Evolutionary conservation across 108 stramenopile species (phyloP), one percentile per base, ranked within the genome.

Genomic region (Licmophora abbreviata): DNA sequence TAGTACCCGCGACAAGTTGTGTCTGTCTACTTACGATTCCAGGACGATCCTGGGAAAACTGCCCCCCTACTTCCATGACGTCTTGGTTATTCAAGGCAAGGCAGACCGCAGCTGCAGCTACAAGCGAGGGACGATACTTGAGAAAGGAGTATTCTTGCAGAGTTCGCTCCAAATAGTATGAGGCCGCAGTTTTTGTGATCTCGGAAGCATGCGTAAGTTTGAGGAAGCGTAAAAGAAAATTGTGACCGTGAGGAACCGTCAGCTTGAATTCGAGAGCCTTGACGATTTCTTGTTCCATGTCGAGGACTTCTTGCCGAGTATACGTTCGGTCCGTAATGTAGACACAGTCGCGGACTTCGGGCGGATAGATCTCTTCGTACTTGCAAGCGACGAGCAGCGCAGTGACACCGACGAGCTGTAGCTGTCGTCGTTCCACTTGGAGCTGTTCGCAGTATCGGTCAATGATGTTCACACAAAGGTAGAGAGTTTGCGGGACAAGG

Each of bases 291-390:
- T 88, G 69, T 67, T 99, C 98, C 98, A 97, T 98, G 35, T 93
- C 91, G 24, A 98, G 73, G 20, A 88, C 76, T 31, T 92, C 84
- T 11, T 93, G 58, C 54, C 73, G 66, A 25, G 83, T 93, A 73
- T 98, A 99, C 21, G 96, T 96, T 36, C 77, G 57, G 66, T 97
- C 95, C 18, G 93, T 94, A 58, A 98, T 95, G 77, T 93, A 98
- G 20, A 99, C 97, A 27, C 95, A 89, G 49, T 99, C 99, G 29
- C 78, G 68, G 38, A 94, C 69, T 67, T 97, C 93, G 8, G 96
- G 97, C 8, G 99, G 95, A 69, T 97, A 97, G 55, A 98, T 96
- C 74, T 99, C 99, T 68, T 99, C 99, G 69, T 98, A 98, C 73
- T 99, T 99, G 51, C 89, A 91, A 23, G 97, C 96, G 49, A 99